These are phyloP conservation scores for Cephaloascus albidus DNA, from an alignment of 805 yeast genomes.

Conservation along the genomic window DNA sequence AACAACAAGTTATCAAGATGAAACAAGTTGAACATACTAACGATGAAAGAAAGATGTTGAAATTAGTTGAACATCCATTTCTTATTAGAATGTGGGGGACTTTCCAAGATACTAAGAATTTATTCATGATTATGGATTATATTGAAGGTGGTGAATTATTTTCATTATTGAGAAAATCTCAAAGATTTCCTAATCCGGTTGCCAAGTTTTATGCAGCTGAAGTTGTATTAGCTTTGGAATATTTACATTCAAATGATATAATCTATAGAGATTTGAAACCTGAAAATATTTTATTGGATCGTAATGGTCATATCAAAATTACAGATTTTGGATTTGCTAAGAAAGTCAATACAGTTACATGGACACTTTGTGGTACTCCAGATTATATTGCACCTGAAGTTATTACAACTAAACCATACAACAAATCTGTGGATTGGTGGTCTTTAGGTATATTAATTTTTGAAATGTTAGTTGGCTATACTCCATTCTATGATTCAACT, in stretches of 20 bases:
- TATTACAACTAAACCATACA: slow-evolving; percentile 54
- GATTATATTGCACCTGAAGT: slow-evolving; percentile 61
- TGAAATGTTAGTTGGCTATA: slow-evolving; percentile 55
- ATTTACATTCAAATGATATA: slow-evolving; percentile 48
- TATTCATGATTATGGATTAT: slow-evolving; percentile 58
- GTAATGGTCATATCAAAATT: slow-evolving; percentile 51
- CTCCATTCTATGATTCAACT: slow-evolving; percentile 54
- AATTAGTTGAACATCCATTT: slow-evolving; percentile 50
- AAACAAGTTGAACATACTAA: slow-evolving; percentile 59
- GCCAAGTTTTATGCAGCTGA: slow-evolving; percentile 60
- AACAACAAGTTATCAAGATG: slow-evolving; percentile 49
- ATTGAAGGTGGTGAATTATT: slow-evolving; percentile 58
- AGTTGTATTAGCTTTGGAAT: slow-evolving; percentile 48
- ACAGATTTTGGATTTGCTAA: slow-evolving; percentile 60
- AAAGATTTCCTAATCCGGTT: slow-evolving; percentile 52
- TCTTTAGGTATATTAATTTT: slow-evolving; percentile 50
- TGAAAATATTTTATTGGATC: slow-evolving; percentile 47
- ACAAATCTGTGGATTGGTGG: slow-evolving; percentile 62
- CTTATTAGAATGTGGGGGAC: slow-evolving; percentile 63
- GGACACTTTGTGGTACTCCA: slow-evolving; percentile 57
- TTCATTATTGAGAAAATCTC: slow-evolving; percentile 45
- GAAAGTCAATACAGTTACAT: slow-evolving; percentile 50
- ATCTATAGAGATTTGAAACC: slow-evolving; percentile 56
- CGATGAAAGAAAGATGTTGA: slow-evolving; percentile 52
- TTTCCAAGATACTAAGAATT: slow-evolving; percentile 45